Evolutionary conservation across 257 asterid genomes (phyloP).

Genomic region (Ilex aquifolium): DNA sequence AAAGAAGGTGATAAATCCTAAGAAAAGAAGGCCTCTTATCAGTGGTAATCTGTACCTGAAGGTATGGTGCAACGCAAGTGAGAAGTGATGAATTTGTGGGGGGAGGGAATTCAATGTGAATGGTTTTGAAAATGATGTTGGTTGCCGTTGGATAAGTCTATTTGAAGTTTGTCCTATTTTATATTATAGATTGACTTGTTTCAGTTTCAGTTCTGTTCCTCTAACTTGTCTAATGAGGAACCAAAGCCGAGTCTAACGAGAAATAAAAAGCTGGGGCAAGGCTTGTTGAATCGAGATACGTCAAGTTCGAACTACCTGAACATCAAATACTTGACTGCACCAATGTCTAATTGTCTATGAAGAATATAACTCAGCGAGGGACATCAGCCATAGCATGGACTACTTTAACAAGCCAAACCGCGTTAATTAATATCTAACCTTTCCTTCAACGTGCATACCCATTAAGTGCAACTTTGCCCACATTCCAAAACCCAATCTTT

Average conservation of each 20-base stretch:
- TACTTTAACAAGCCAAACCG: neutral
- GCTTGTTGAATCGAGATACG: neutral
- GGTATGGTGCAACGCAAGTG: no score
- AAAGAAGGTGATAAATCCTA: neutral
- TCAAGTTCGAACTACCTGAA: neutral
- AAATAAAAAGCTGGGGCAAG: no score
- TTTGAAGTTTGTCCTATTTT: no score
- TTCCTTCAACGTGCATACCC: constrained; percentile 97
- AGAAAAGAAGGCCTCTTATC: neutral
- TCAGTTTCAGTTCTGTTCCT: no score
- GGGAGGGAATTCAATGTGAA: no score
- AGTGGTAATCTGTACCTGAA: no score
- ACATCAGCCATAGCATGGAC: neutral
- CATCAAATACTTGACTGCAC: neutral
- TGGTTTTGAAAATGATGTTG: no score
- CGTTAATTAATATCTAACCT: constrained; percentile 37
- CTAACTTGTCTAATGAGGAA: no score
- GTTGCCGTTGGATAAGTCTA: no score
- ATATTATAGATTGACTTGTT: no score
- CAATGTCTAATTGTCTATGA: neutral
- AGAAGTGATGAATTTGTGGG: no score
- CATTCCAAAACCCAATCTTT: constrained; percentile 88
- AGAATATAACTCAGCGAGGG: neutral
- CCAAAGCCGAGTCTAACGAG: no score
- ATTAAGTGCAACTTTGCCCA: constrained; percentile 70